Evolutionary conservation across 2,329 filamentous ascomycete genomes (phyloP), one percentile per base, ranked within the genome.

Genomic region (Coniella lustricola): DNA sequence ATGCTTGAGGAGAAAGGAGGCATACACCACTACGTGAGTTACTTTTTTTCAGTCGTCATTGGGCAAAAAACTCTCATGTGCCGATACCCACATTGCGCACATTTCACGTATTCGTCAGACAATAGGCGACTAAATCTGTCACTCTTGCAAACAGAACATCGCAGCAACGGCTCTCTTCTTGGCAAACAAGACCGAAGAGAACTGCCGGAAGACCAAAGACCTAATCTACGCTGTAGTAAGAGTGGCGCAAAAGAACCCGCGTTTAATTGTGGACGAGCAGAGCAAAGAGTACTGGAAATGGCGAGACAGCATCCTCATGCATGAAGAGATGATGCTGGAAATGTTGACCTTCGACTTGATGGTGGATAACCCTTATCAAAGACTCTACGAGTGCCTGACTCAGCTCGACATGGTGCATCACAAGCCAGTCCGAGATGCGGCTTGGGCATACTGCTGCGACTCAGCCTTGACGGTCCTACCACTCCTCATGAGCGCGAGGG

Each of bases 261-360:
- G 89, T 59, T 79, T 96, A 51, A 74, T 91, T 46, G 87, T 97
- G 45, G 93, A 98, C 63, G 93, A 97, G 67, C 90, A 97, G 66
- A 94, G 87, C 57, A 97, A 96, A 62, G 93, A 98, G 62, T 98
- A 93, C 64, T 98, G 93, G 93, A 82, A 87, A 60, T 98, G 93
- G 93, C 81, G 90, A 53, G 93, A 98, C 63, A 93, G 85, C 50
- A 95, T 98, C 49, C 72, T 97, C 13, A 84, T 86, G 56, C 89
- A 94, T 62, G 93, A 98, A 68, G 93, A 97, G 63, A 73, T 91
- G 37, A 85, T 98, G 71, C 77, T 98, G 14, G 93, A 97, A 65
- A 82, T 82, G 39, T 74, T 98, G 16, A 97, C 90, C 52, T 98
- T 98, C 65, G 93, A 98, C 63, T 74, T 98, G 39, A 88, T 90